Base-by-base conservation (phyloP, 1,284 basidiomycete species). In the Vanrija sp. region DNA sequence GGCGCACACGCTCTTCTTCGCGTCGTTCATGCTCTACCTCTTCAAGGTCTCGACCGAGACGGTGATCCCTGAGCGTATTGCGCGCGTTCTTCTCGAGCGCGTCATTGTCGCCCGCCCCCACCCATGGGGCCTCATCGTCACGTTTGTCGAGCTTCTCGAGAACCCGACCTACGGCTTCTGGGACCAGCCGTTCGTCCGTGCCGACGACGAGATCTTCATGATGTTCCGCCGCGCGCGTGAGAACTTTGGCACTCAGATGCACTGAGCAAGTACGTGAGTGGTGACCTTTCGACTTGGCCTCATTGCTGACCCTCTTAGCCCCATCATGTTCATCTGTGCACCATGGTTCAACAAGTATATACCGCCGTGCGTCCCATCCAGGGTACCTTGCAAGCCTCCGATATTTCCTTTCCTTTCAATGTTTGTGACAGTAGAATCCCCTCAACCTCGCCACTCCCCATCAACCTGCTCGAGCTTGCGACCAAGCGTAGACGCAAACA, bases 1-100 rank as follows among this genome's bases (percentile, higher is more conserved):
- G 66, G 89, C 91, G n/a, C 92, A 95, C 78, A 98, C 92, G 48
- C 86, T 89, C 73, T 97, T 92, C 90, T 97, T 94, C 81, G 88
- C 87, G 72, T 86, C 84, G 43, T 81, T 97, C 59, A 78, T 98
- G 54, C 82, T 98, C 45, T 83, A 92, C 74, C 83, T 96, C 41
- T 98, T 98, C 78, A 60, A 60, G 52, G 51, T 59, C 19, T 45
- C 56, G 41, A 51, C 58, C 44, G 55, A 59, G 23, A 50, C 51
- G 54, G 45, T 52, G 27, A 88, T 96, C 77, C 83, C 86, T 62
- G 95, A 98, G 77, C 84, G 95, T 61, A 85, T 96, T 78, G 87
- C 89, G 39, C 87, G 88, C 54, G 90, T 96, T 25, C 82, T 98
- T 24, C 80, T 98, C 62, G 94, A 98, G 73, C 85, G 95, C 37